Evolutionary conservation across 371 early-diverging fungal genomes (phyloP).

Genomic region (Mucor ambiguus): DNA sequence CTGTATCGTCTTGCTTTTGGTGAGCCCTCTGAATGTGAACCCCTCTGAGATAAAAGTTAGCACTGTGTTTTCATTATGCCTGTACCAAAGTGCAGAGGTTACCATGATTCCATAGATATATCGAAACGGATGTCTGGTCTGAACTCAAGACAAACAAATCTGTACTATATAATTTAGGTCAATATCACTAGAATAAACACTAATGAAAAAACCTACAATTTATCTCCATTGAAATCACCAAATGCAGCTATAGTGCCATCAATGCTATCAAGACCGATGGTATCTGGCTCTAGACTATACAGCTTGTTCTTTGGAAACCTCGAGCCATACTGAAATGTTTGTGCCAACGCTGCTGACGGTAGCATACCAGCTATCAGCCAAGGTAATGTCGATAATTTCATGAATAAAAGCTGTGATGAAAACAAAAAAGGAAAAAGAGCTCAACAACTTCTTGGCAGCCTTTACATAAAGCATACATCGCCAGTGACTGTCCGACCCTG

Average conservation of each 20-base stretch:
- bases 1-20: slow-evolving; percentile 11
- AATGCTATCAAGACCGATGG: slow-evolving; percentile 60
- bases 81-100: background rate
- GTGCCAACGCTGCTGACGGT: slow-evolving; percentile 13
- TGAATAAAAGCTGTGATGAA: background rate
- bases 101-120: slow-evolving; percentile 74
- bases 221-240: slow-evolving; percentile 86
- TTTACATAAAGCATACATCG: background rate
- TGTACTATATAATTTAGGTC: slow-evolving; percentile 48
- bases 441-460: background rate
- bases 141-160: slow-evolving; percentile 74
- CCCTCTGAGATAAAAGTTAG: slow-evolving; percentile 1
- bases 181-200: no score
- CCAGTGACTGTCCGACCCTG: slow-evolving; percentile 3
- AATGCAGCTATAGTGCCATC: slow-evolving; percentile 81
- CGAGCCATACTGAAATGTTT: slow-evolving; percentile 46
- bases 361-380: slow-evolving; percentile 11
- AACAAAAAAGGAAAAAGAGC: background rate
- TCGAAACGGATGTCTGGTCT: slow-evolving; percentile 63
- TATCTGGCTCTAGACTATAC: slow-evolving; percentile 35
- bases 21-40: slow-evolving; percentile 18
- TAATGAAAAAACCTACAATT: slow-evolving; percentile 49
- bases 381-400: slow-evolving; percentile 3
- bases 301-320: slow-evolving; percentile 47
- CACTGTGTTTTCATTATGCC: background rate